Percentiles rank a stretch among this genome's conserved stretches.
phyloP scores from a whole-genome alignment of 768 basidiomycete species.

The Russula sp. region DNA sequence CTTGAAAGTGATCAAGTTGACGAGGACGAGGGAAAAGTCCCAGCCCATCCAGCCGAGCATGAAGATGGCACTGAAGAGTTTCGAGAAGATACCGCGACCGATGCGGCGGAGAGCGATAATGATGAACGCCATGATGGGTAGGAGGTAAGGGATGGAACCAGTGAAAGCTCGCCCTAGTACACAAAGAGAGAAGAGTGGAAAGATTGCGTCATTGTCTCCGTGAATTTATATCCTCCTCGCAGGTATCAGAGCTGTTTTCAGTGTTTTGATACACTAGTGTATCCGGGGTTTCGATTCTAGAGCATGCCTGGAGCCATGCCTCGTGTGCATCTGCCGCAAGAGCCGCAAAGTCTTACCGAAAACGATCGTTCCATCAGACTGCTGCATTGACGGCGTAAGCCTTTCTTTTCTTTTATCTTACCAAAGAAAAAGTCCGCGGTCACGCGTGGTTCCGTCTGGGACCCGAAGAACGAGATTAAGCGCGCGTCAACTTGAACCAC shows the following conservation, averaged over 20 bases:
- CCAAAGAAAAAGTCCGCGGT: too few species aligned
- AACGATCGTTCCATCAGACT: too few species aligned
- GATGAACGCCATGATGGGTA: conserved; percentile 14
- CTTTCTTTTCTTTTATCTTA: too few species aligned
- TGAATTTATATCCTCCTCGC: conserved; percentile 8
- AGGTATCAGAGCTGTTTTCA: background rate
- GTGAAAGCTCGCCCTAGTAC: background rate
- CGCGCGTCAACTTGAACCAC: too few species aligned
- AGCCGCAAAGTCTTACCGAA: too few species aligned
- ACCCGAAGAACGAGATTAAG: too few species aligned
- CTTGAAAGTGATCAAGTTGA: conserved; percentile 52
- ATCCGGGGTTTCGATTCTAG: background rate
- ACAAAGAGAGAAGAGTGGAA: background rate
- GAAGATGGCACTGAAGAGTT: conserved; percentile 12
- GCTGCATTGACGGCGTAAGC: too few species aligned
- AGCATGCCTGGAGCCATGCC: too few species aligned
- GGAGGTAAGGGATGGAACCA: background rate
- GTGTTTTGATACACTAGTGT: too few species aligned
- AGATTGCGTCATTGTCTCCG: background rate
- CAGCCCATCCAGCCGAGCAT: conserved; percentile 41
- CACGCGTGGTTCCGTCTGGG: too few species aligned
- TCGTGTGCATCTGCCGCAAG: too few species aligned
- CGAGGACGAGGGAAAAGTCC: conserved; percentile 51
- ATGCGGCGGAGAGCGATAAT: conserved; percentile 26
- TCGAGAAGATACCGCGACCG: conserved; percentile 11